Evolutionary conservation across 2,329 filamentous ascomycete species (phyloP), one percentile per base, ranked within the genome.

Genomic region (Septoria petroselini): DNA sequence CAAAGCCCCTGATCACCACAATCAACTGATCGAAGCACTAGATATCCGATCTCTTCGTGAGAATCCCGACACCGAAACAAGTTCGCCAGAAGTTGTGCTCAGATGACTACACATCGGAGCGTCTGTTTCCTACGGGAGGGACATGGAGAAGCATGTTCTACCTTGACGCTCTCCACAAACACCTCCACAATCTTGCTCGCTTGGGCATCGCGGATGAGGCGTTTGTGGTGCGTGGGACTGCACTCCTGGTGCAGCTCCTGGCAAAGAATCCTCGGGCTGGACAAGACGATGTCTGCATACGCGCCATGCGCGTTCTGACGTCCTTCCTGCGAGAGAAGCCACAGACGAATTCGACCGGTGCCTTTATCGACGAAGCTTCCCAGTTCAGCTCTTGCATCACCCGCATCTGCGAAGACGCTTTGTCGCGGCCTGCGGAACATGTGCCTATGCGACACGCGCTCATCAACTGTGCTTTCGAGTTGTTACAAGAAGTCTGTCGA

Each of bases 61-160:
- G 88, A 58, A 77, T 64, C 8, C 51, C 52, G 18, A 48, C 58
- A 8, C 58, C 64, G 9, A 35, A 41, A 21, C 45, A 54, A 14
- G 50, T 58, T n/a, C 57, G 63, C 80, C 33, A 76, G 19, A 73
- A 78, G 19, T 78, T 93, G 43, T 76, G 79, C 43, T 75, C 76
- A 7, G 68, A 74, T 2, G 64, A 69, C 1, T 74, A 73, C n/a
- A 72, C 77, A 0, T 78, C 83, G 52, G 68, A 71, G 8, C 77
- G 84, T 8, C 71, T 90, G 1, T 90, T 93, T 53, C 84, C 86
- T 5, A 68, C 79, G 1, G 77, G 79, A 0, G 82, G 85, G 51
- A 84, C 85, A 1, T 90, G 83, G 72, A 86, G 59, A 40, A 58
- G 54, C 1, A 74, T 90, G 0, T 94, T 91, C 64, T 84, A 85